These are phyloP conservation scores for Coleophoma crateriformis DNA, from an alignment of 2,329 filamentous ascomycete species.

Conservation along the genomic window DNA sequence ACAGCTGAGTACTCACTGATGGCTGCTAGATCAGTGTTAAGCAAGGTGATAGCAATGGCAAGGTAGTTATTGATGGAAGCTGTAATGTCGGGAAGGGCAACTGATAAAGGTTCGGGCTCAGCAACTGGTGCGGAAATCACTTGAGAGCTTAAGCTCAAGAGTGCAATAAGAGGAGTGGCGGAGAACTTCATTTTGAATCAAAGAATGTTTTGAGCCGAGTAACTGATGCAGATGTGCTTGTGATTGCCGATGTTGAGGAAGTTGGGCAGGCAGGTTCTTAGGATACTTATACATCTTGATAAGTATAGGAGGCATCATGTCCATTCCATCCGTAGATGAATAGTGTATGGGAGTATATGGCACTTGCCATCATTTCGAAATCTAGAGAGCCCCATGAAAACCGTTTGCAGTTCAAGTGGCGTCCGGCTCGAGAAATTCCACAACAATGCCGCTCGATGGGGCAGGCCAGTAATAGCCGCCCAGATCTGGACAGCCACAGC, in stretches of 20 bases:
- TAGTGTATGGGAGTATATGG: too few species aligned
- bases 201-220: neutral
- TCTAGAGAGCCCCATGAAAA: too few species aligned
- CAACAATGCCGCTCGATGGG: too few species aligned
- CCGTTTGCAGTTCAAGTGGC: too few species aligned
- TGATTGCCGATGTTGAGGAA: neutral
- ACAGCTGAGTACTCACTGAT: too few species aligned
- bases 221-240: neutral
- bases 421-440: too few species aligned
- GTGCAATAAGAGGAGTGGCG: neutral
- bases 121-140: neutral
- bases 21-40: too few species aligned
- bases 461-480: too few species aligned
- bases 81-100: neutral
- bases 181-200: neutral
- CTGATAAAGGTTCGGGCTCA: neutral
- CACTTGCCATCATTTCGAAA: too few species aligned
- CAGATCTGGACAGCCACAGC: too few species aligned
- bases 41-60: neutral
- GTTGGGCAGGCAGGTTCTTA: neutral
- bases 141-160: neutral
- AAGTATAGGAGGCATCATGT: too few species aligned
- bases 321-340: too few species aligned
- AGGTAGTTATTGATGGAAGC: neutral
- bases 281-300: neutral